Conservation (phyloP, 306 rosid genomes). For the Pterocarpus santalinus region DNA sequence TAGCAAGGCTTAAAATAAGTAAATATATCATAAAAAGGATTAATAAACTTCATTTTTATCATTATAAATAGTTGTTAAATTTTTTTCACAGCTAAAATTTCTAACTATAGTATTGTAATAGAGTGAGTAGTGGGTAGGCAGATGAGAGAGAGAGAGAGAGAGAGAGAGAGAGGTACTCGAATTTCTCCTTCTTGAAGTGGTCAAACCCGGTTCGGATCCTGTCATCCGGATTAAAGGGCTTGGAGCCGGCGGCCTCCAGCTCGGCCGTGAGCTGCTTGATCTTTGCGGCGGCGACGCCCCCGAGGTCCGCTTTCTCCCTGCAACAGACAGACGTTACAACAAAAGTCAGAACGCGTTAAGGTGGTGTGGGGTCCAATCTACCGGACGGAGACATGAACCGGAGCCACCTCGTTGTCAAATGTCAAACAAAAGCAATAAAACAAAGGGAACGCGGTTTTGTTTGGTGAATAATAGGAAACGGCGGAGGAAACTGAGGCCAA, state of each 20-base stretch:
- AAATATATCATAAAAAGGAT: too few relatives aligned
- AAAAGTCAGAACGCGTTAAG: constrained; percentile 25
- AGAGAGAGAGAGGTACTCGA: constrained; percentile 61
- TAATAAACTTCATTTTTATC: too few relatives aligned
- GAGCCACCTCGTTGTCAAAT: neutral
- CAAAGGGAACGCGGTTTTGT: constrained; percentile 8
- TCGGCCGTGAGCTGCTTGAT: constrained; percentile 79
- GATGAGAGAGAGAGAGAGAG: constrained; percentile 6
- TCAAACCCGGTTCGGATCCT: constrained; percentile 79
- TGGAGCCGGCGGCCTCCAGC: constrained; percentile 48
- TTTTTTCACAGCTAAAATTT: neutral
- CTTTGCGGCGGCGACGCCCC: constrained; percentile 73
- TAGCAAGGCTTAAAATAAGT: too few relatives aligned
- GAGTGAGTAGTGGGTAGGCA: neutral
- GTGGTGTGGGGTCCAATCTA: constrained; percentile 34
- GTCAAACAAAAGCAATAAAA: neutral
- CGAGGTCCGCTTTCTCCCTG: constrained; percentile 73
- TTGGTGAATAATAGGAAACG: neutral
- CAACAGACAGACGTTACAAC: neutral
- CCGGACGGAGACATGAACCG: neutral
- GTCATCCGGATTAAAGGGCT: constrained; percentile 62
- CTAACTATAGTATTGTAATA: neutral
- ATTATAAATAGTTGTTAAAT: too few relatives aligned
- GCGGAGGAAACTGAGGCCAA: too few relatives aligned
- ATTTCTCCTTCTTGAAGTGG: constrained; percentile 80